Percentiles rank a stretch among this genome's conserved stretches.
Evolutionary conservation across 1,139 yeast species (phyloP).

Genomic region (Suhomyces guaymorum): DNA sequence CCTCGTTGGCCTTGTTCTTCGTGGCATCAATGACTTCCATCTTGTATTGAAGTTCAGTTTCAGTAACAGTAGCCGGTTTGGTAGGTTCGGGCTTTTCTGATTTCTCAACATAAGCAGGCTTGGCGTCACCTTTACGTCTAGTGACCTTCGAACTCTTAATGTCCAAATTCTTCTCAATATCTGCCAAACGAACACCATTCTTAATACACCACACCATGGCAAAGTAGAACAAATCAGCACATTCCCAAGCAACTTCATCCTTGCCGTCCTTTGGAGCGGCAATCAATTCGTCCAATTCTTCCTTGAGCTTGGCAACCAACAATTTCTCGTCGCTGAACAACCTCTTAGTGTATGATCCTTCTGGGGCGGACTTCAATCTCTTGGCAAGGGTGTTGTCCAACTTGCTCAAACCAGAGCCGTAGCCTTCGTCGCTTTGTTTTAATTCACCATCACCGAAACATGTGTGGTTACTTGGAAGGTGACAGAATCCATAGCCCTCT

Average conservation of each 20-base stretch:
- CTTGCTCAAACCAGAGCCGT: conserved; percentile 59
- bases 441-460: conserved; percentile 63
- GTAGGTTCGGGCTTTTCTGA: too few species aligned
- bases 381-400: conserved; percentile 65
- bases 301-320: conserved; percentile 83
- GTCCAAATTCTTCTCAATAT: conserved; percentile 82
- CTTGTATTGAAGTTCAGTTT: conserved; percentile 41
- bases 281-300: conserved; percentile 94
- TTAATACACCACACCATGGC: conserved; percentile 85
- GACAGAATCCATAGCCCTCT: conserved; percentile 87
- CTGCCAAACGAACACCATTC: conserved; percentile 74
- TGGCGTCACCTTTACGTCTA: conserved; percentile 95
- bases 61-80: too few species aligned
- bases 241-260: conserved; percentile 90
- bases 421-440: conserved; percentile 39
- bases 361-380: conserved; percentile 68
- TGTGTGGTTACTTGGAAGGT: conserved; percentile 66
- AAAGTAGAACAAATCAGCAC: conserved; percentile 92
- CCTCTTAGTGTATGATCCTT: conserved; percentile 89
- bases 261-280: conserved; percentile 61
- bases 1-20: too few species aligned
- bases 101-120: conserved; percentile 61
- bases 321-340: conserved; percentile 75
- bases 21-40: conserved; percentile 63
- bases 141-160: conserved; percentile 83